Base-by-base conservation (phyloP, 2,329 filamentous ascomycete genomes). In the Paraphoma sp. region DNA sequence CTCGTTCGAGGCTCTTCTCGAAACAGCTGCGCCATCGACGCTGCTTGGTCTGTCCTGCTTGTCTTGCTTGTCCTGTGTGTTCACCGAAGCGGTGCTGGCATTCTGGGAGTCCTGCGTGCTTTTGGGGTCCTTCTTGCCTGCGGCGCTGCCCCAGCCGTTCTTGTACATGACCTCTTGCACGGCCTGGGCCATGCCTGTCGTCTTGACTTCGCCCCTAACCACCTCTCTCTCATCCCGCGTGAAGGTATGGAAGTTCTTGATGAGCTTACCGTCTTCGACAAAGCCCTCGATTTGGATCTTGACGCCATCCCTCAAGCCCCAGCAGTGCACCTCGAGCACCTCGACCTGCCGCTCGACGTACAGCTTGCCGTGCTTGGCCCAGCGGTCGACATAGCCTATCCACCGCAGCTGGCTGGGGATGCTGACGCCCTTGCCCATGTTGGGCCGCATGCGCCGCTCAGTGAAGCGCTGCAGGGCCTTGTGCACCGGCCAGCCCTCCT, bases 331-430 rank as follows among this genome's bases (percentile, higher is more conserved):
- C 75, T 98, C 94, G 10, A 93, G 74, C 41, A 98, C 87, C 77
- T 98, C 93, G 1, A 97, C 84, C 46, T 89, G 86, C 16, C 91
- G 82, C 70, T 98, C 94, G 7, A 92, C 80, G 69, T 98, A 99
- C 51, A 84, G 83, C 77, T 96, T 96, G 16, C 84, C 86, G 29
- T 86, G 79, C 52, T 87, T 86, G 2, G 91, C 85, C 94, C 94
- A 97, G 11, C 90, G 86, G 69, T 97, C 90, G 9, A 97, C 91
- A 72, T 99, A 99, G 30, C 84, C 83, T 16, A 99, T 83, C 86
- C 91, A 97, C 9, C 95, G 85, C 57, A 96, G 77, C 76, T 99
- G 95, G 64, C 92, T 97, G 0, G 93, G 93, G 45, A 99, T 99
- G 33, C 91, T 95, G 23, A 99, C 89, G 4, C 95, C 95, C 1